Evolutionary conservation across 768 basidiomycete species (phyloP), one percentile per base, ranked within the genome.

Genomic region (Russula dissimulans): DNA sequence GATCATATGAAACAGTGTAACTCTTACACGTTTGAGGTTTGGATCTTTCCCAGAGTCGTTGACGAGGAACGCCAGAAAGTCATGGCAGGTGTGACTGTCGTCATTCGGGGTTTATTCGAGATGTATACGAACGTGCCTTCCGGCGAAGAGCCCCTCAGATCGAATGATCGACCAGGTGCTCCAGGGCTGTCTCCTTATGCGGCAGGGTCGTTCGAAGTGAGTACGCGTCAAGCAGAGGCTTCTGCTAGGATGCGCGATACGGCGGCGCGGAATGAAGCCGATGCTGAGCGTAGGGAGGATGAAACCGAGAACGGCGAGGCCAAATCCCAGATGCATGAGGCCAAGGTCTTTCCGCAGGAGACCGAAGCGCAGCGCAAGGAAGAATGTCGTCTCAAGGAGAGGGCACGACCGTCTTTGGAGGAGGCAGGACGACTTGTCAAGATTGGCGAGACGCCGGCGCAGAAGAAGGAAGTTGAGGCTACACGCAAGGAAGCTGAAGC

Each of bases 21-120:
- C 71, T 89, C 89, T 4, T 89, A 91, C 72, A 82, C 86, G 39
- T 91, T 91, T 67, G 85, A 90, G 65, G 82, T 82, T 39, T 83
- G 85, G 69, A 73, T 81, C 55, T 69, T 91, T 68, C 73, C 78
- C 11, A 83, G 83, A 71, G 86, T 90, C 51, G 71, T 74, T 51
- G 83, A 84, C 61, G 76, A 69, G 38, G 86, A 90, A 62, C 78
- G 77, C 69, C 86, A 83, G 67, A 79, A 71, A 67, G 87, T 91
- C 51, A 79, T 81, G 71, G 79, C 80, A 59, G 89, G 84, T n/a
- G 86, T 86, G 1, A 87, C 87, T 31, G 72, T 73, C 32, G 89
- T 92, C 53, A 84, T 82, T 50, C 77, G 89, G 64, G 80, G 76
- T 69, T 76, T 91, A 58, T 89, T 85, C 71, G 84, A 87, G 67